phyloP scores from a whole-genome alignment of 2,329 filamentous ascomycete species.

The Cladophialophora yegresii region DNA sequence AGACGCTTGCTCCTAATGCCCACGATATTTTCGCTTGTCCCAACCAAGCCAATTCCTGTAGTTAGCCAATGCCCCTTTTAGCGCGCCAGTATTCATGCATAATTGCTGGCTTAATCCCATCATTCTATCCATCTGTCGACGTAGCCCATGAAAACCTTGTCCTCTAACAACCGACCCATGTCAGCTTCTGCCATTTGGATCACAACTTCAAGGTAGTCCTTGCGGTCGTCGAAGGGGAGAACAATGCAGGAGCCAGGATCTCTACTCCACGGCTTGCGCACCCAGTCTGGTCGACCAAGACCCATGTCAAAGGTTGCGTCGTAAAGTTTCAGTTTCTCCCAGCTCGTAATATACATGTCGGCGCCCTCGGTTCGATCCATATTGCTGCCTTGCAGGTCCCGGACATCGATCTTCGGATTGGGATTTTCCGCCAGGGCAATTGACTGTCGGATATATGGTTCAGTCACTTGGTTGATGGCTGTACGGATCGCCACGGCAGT shows the following conservation, averaged over 20 bases:
- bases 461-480: constrained; percentile 39
- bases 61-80: not conserved
- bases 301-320: constrained; percentile 34
- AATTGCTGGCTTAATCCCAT: not conserved
- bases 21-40: constrained; percentile 1
- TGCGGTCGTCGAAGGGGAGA: constrained; percentile 31
- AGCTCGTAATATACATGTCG: constrained; percentile 38
- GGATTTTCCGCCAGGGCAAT: constrained; percentile 33
- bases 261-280: constrained; percentile 37
- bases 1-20: not conserved
- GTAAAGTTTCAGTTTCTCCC: constrained; percentile 33
- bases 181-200: constrained; percentile 36
- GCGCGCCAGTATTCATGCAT: not conserved
- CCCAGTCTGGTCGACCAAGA: constrained; percentile 35
- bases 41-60: not conserved
- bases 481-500: constrained; percentile 43
- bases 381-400: constrained; percentile 36
- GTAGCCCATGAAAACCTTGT: constrained; percentile 32
- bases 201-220: constrained; percentile 34
- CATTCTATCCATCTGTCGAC: constrained; percentile 32
- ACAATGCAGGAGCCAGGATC: constrained; percentile 38
- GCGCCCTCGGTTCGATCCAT: constrained; percentile 35
- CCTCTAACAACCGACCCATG: constrained; percentile 34
- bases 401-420: constrained; percentile 30
- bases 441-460: constrained; percentile 38